Percentiles rank a stretch among this genome's conserved stretches.
Evolutionary conservation across 2,329 filamentous ascomycete species (phyloP).

Genomic region (Periglandula ipomoeae): DNA sequence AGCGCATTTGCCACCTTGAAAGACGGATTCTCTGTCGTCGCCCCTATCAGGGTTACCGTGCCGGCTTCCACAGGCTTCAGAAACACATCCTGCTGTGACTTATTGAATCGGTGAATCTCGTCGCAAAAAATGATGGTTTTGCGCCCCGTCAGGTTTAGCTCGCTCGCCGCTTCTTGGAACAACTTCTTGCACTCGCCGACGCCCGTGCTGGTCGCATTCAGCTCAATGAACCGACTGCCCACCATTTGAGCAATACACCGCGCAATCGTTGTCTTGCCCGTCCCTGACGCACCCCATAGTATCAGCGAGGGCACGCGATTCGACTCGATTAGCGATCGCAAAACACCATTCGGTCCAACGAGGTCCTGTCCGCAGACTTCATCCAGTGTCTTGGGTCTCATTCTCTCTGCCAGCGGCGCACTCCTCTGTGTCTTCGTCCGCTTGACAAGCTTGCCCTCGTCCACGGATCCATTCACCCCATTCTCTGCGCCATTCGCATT

Average conservation of each 20-base stretch:
- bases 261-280: slow-evolving; percentile 86
- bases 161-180: slow-evolving; percentile 74
- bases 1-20: slow-evolving; percentile 88
- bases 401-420: slow-evolving; percentile 84
- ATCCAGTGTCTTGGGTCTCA: slow-evolving; percentile 77
- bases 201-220: slow-evolving; percentile 85
- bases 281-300: slow-evolving; percentile 76
- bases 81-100: slow-evolving; percentile 91
- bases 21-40: slow-evolving; percentile 93
- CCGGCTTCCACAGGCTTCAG: slow-evolving; percentile 86
- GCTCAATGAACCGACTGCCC: slow-evolving; percentile 82
- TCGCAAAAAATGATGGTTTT: slow-evolving; percentile 97
- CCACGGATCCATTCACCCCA: slow-evolving; percentile 1
- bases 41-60: slow-evolving; percentile 83
- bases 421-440: slow-evolving; percentile 60
- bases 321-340: slow-evolving; percentile 77
- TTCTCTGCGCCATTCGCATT: slow-evolving; percentile 4
- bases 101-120: slow-evolving; percentile 88
- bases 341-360: slow-evolving; percentile 73
- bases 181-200: slow-evolving; percentile 89
- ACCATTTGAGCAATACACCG: slow-evolving; percentile 78
- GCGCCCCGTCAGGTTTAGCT: slow-evolving; percentile 70
- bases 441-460: slow-evolving; percentile 36
- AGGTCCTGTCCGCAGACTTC: slow-evolving; percentile 88
- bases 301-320: slow-evolving; percentile 91